Conservation (phyloP, 345 rosid genomes). For the Aethionema arabicum region DNA sequence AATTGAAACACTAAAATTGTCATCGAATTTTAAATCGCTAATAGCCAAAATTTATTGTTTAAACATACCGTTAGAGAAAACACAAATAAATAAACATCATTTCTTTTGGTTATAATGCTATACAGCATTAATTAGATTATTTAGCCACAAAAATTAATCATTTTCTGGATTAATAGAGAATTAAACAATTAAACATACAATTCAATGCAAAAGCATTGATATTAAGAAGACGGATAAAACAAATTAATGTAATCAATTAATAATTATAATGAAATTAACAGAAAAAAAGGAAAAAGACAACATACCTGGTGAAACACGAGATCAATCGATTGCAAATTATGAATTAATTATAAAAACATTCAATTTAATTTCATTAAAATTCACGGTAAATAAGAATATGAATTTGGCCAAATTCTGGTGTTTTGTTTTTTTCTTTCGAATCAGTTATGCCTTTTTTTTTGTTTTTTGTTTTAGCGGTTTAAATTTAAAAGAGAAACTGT, state of each 20-base stretch:
- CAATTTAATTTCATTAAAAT: not conserved
- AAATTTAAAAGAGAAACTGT: not conserved
- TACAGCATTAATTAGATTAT: not conserved
- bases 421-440: not conserved
- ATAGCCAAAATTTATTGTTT: too few species aligned
- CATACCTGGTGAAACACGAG: slow-evolving; percentile 28
- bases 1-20: too few species aligned
- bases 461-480: not conserved
- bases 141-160: not conserved
- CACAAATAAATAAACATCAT: too few species aligned
- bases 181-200: not conserved
- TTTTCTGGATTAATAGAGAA: not conserved
- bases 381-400: not conserved
- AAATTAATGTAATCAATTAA: too few species aligned
- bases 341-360: not conserved
- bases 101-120: too few species aligned
- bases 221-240: too few species aligned
- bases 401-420: not conserved
- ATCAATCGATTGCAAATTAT: slow-evolving; percentile 11
- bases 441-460: slow-evolving; percentile 14
- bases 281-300: not conserved
- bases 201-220: slow-evolving; percentile 5
- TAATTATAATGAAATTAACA: not conserved
- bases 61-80: too few species aligned
- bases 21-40: too few species aligned